Evolutionary conservation across 306 rosid species (phyloP), one percentile per base, ranked within the genome.

Genomic region (Pyrus communis): DNA sequence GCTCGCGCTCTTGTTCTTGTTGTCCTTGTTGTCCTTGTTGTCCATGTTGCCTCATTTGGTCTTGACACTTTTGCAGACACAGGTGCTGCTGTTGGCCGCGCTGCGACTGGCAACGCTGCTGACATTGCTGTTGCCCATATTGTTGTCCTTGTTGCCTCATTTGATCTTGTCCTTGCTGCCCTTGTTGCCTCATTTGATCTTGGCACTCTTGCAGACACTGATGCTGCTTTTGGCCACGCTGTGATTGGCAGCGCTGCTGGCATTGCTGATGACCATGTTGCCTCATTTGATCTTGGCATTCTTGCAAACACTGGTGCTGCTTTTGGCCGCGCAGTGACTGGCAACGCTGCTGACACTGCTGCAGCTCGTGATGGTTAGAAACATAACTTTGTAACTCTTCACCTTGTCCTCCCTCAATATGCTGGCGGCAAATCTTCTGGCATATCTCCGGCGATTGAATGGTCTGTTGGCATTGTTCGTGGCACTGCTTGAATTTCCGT

Each of bases 271-370:
- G 58, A 14, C 5, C 13, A 3, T 12, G 46, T 7, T 72, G 67
- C 17, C 77, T 73, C 55, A 72, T 33, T 8, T 72, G 38, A 14
- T 38, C 52, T 1, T 19, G 17, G 17, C 76, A 73, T 5, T 73
- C 54, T 57, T 9, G 67, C 11, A 19, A 33, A 5, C 67, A 58
- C 5, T 57, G 35, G 65, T 54, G 65, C n/a, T 72, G n/a, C 51
- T 7, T 62, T 9, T 14, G 9, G 66, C 66, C 67, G 35, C 4
- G 52, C 18, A 14, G 22, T 3, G 67, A 13, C 17, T 68, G 65
- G 14, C 83, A 80, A 2, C n/a, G 19, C 23, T 38, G 49, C 22
- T 19, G 18, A 17, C 83, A 79, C 14, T 28, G 70, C 72, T 80
- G 69, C 19, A 51, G 69, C 67, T 62, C 38, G 15, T 60, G 65